phyloP scores from a whole-genome alignment of 2,329 filamentous ascomycete genomes.

The Aureobasidium vineae region DNA sequence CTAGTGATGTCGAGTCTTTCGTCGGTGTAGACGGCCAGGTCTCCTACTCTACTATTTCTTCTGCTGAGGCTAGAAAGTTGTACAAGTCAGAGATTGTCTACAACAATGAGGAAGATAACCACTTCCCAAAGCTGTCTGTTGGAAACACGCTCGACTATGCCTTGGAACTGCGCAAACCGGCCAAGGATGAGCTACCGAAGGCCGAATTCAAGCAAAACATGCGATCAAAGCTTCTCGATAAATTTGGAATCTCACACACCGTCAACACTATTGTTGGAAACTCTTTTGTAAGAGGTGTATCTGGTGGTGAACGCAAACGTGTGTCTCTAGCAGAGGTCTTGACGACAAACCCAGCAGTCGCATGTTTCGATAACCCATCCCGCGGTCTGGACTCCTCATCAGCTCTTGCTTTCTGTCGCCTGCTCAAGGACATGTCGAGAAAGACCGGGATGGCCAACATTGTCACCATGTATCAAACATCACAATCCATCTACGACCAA shows the following conservation, averaged over 20 bases:
- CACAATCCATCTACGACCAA: slow-evolving; percentile 56
- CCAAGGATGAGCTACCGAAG: slow-evolving; percentile 55
- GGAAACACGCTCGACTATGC: slow-evolving; percentile 59
- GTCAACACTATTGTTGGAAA: slow-evolving; percentile 56
- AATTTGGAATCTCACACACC: slow-evolving; percentile 65
- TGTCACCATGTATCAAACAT: slow-evolving; percentile 58
- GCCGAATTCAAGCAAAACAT: slow-evolving; percentile 58
- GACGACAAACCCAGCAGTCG: slow-evolving; percentile 43
- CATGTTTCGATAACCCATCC: slow-evolving; percentile 50
- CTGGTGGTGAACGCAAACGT: slow-evolving; percentile 59
- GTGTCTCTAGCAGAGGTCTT: slow-evolving; percentile 59
- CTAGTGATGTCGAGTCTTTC: slow-evolving; percentile 53
- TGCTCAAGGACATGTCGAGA: slow-evolving; percentile 53
- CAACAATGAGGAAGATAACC: slow-evolving; percentile 50
- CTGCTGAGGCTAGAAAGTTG: slow-evolving; percentile 67
- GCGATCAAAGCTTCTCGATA: slow-evolving; percentile 66
- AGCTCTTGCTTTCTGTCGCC: slow-evolving; percentile 58
- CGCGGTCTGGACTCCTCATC: slow-evolving; percentile 57
- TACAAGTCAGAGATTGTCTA: slow-evolving; percentile 62
- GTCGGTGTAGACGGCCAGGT: slow-evolving; percentile 54
- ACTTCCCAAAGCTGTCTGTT: slow-evolving; percentile 59
- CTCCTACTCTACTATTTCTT: slow-evolving; percentile 45
- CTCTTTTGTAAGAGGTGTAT: slow-evolving; percentile 61
- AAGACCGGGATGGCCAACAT: slow-evolving; percentile 51
- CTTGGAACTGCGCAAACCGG: slow-evolving; percentile 57